Conservation (phyloP, 768 basidiomycete genomes). For the Ramaria sp. region DNA sequence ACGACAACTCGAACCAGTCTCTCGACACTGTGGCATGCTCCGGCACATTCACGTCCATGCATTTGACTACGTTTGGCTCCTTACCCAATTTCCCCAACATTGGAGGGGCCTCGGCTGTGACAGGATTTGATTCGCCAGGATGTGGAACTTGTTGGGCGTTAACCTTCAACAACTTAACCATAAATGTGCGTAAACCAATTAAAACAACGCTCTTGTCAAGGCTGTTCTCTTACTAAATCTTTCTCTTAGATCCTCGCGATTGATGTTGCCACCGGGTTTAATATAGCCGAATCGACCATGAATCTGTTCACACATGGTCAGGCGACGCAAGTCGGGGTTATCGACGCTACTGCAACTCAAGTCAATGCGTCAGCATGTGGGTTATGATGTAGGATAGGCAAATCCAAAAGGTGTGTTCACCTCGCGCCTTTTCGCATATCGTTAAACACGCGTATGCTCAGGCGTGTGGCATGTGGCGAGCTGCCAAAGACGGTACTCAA, state of each 20-base stretch:
- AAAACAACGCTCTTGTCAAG: neutral
- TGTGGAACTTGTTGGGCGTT: conserved; percentile 57
- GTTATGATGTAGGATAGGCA: no score
- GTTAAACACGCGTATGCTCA: no score
- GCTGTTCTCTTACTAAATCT: neutral
- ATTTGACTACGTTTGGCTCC: conserved; percentile 37
- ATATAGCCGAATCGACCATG: conserved; percentile 23
- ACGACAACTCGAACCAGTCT: conserved; percentile 21
- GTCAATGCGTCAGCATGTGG: conserved; percentile 18
- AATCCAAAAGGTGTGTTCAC: no score
- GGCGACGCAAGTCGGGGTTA: conserved; percentile 14
- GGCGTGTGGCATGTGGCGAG: no score
- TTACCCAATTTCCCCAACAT: conserved; percentile 52
- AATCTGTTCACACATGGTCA: conserved; percentile 20
- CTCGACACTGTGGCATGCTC: conserved; percentile 8
- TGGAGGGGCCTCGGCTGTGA: conserved; percentile 42
- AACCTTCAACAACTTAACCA: conserved; percentile 30
- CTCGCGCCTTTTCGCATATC: no score
- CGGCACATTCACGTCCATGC: conserved; percentile 11
- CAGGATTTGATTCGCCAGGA: conserved; percentile 37
- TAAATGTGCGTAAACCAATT: conserved; percentile 25
- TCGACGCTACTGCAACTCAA: conserved; percentile 19
- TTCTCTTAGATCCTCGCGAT: conserved; percentile 28
- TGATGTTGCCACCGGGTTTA: conserved; percentile 36
- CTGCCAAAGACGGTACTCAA: no score